Conservation (phyloP, 2,329 filamentous ascomycete species). For the Trichoderma sp. region DNA sequence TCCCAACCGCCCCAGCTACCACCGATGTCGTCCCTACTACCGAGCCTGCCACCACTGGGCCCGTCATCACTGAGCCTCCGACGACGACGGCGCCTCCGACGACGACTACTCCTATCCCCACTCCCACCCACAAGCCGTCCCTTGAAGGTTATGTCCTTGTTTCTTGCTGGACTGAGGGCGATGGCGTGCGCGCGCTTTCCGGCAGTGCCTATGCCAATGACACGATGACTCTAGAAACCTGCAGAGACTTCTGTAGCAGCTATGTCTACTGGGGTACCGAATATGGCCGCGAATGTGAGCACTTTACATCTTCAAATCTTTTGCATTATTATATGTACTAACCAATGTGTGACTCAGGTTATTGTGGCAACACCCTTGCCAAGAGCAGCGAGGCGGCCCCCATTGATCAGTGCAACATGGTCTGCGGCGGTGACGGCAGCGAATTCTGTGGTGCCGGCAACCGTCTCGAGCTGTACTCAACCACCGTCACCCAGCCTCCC, state of each 20-base stretch:
- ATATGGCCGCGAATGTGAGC: slow-evolving; percentile 49
- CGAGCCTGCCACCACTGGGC: background rate
- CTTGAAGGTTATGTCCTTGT: slow-evolving; percentile 45
- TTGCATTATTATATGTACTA: background rate
- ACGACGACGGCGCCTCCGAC: slow-evolving; percentile 20
- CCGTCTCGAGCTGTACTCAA: slow-evolving; percentile 44
- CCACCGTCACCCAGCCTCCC: slow-evolving; percentile 35
- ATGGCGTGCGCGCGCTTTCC: slow-evolving; percentile 41
- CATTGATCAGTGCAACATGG: slow-evolving; percentile 37
- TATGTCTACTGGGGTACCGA: slow-evolving; percentile 51
- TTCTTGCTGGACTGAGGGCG: slow-evolving; percentile 49
- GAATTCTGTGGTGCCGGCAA: slow-evolving; percentile 44
- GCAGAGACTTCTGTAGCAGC: slow-evolving; percentile 44
- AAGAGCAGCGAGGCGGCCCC: slow-evolving; percentile 29
- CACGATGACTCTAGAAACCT: slow-evolving; percentile 49
- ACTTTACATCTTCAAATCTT: background rate
- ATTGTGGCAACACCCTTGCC: slow-evolving; percentile 45
- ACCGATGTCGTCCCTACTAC: slow-evolving; percentile 10
- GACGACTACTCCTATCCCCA: slow-evolving; percentile 24
- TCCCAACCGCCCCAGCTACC: slow-evolving; percentile 20
- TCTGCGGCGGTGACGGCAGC: slow-evolving; percentile 40
- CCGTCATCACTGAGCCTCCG: slow-evolving; percentile 18
- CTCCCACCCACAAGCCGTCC: slow-evolving; percentile 34
- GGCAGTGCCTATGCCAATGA: slow-evolving; percentile 43
- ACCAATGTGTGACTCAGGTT: slow-evolving; percentile 32